Evolutionary conservation across 2,329 filamentous ascomycete genomes (phyloP).

Genomic region (Fusarium armeniacum): DNA sequence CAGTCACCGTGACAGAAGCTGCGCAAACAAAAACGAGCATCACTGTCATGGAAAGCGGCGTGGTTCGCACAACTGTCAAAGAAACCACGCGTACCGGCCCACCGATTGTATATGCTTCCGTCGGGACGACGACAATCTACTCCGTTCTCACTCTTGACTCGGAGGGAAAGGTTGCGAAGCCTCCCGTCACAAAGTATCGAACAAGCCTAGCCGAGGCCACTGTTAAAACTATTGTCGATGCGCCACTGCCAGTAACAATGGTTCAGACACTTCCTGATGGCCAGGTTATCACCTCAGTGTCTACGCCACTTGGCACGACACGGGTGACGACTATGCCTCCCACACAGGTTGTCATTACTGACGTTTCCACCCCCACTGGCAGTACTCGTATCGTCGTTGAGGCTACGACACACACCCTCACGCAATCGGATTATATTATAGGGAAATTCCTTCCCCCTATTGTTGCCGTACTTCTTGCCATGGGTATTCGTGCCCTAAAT

Average conservation of each 20-base stretch:
- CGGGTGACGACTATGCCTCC: conserved; percentile 36
- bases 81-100: conserved; percentile 28
- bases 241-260: conserved; percentile 16
- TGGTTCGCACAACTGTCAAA: conserved; percentile 18
- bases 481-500: conserved; percentile 59
- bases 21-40: conserved; percentile 11
- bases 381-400: conserved; percentile 29
- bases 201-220: conserved; percentile 32
- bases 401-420: conserved; percentile 35
- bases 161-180: conserved; percentile 21
- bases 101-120: conserved; percentile 30
- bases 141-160: conserved; percentile 32
- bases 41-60: conserved; percentile 14
- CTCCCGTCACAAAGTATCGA: conserved; percentile 23
- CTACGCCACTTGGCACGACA: conserved; percentile 26
- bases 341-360: conserved; percentile 34
- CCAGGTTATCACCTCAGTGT: conserved; percentile 26
- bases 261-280: conserved; percentile 34
- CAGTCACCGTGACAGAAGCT: conserved; percentile 11
- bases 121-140: conserved; percentile 39
- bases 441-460: conserved; percentile 61
- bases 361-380: conserved; percentile 29
- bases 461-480: conserved; percentile 56
- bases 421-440: conserved; percentile 53
- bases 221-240: conserved; percentile 38